These are phyloP conservation scores for Biscogniauxia mediterranea DNA, from an alignment of 2,329 filamentous ascomycete species.

Conservation along the genomic window DNA sequence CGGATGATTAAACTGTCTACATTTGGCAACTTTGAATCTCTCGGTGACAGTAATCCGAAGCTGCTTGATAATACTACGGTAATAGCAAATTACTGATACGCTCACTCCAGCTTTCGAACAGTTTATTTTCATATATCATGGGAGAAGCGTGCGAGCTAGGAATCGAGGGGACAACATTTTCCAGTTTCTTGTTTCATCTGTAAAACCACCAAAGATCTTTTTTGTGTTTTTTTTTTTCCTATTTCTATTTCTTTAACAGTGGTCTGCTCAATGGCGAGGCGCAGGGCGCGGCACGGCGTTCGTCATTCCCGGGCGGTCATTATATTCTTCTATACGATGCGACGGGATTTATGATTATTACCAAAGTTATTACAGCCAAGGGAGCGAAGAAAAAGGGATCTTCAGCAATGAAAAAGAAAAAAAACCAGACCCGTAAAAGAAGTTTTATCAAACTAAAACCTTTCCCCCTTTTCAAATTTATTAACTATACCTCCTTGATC, in stretches of 20 bases:
- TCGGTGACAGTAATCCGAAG: neutral
- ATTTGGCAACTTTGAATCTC: neutral
- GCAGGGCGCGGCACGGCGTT: slow-evolving; percentile 29
- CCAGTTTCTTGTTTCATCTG: slow-evolving; percentile 19
- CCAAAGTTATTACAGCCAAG: slow-evolving; percentile 18
- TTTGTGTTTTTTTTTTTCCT: slow-evolving; percentile 3
- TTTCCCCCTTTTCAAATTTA: neutral
- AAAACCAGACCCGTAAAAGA: slow-evolving; percentile 10
- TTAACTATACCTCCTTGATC: neutral
- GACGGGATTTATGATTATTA: slow-evolving; percentile 32
- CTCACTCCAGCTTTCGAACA: neutral
- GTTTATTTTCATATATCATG: neutral
- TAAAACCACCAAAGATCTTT: slow-evolving; percentile 15
- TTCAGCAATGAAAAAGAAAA: slow-evolving; percentile 24
- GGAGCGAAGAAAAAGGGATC: slow-evolving; percentile 23
- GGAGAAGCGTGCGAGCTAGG: slow-evolving; percentile 1
- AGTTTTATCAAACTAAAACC: slow-evolving; percentile 3
- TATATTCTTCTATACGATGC: slow-evolving; percentile 30
- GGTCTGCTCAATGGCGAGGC: slow-evolving; percentile 20
- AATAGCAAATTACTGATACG: neutral
- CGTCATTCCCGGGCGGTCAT: slow-evolving; percentile 19
- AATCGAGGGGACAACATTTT: neutral
- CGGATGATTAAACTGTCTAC: slow-evolving; percentile 39
- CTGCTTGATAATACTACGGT: neutral
- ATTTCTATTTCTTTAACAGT: slow-evolving; percentile 16